A percentile compares a stretch with the other conserved stretches of the same genome.
phyloP scores from a whole-genome alignment of 139 green algal species.

The Chlorella sorokiniana region DNA sequence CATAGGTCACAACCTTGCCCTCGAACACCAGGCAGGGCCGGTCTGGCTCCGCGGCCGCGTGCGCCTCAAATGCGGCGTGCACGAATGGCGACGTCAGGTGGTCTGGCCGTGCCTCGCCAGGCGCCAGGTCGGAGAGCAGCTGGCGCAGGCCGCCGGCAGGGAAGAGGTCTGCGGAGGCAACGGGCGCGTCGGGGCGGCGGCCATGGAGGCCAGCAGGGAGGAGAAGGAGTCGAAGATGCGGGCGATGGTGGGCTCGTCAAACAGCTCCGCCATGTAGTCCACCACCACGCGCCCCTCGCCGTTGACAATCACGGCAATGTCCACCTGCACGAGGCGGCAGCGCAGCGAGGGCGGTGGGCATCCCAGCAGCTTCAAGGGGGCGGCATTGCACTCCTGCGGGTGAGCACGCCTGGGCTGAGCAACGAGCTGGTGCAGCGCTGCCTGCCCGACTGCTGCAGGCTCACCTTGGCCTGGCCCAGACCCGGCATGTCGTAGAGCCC shows the following conservation, averaged over 20 bases:
- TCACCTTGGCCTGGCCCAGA: neutral
- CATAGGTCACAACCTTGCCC: neutral
- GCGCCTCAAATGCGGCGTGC: neutral
- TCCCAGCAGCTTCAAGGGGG: no score
- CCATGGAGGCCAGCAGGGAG: neutral
- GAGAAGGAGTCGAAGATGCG: neutral
- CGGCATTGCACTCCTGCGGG: no score
- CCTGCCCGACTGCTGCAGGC: no score
- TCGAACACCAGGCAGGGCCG: neutral
- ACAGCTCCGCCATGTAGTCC: constrained; percentile 8
- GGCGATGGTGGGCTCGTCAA: neutral
- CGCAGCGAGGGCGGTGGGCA: no score
- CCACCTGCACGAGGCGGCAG: no score
- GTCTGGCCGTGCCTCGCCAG: neutral
- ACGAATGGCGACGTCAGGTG: neutral
- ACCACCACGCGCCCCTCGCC: neutral
- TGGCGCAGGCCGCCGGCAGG: neutral
- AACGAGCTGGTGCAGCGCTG: no score
- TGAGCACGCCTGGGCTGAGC: no score
- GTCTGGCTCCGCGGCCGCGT: neutral
- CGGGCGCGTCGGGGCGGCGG: neutral
- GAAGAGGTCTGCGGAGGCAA: neutral
- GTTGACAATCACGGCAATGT: neutral
- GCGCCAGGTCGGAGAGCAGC: neutral
- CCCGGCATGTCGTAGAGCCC: neutral